Base-by-base conservation (phyloP, 129 eudicot genomes). In the Tagetes patula region DNA sequence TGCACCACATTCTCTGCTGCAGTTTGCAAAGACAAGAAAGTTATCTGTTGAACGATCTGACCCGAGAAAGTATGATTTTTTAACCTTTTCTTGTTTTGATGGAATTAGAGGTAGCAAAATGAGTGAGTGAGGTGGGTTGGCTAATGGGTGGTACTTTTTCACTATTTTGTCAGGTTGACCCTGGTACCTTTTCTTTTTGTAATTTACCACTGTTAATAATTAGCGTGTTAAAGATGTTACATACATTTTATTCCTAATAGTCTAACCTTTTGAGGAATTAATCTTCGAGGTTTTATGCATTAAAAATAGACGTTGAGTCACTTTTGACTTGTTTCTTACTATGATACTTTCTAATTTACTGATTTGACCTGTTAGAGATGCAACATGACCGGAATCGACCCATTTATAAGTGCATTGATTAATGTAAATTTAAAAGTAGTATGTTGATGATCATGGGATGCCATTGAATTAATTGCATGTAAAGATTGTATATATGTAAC, bases 1-100 rank as follows among this genome's bases (percentile, higher is more conserved):
- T 54, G 72, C 87, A 30, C 82, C 91, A 67, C 85, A 89, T n/a
- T 76, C 88, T 12, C 64, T 89, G 84, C 90, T 84, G 36, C 96
- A 87, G 45, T 89, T 87, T 89, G 95, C 96, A 8, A 93, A 93
- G 84, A 80, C 90, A 34, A 84, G 98, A 76, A 93, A 82, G 84
- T 70, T 89, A 52, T 87, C 96, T 47, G 64, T 72, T 32, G 96
- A 93, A 86, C 88, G 87, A 4, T 84, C 92, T 72, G 96, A 89
- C 14, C 77, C 84, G 47, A 80, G 90, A 85, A 89, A 80, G 98
- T 93, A 87, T 76, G 82, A 50, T 42, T 53, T 52, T 34, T 3
- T 56, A 53, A 41, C 65, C 49, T 50, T 71, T 46, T 46, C 27
- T 7, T 14, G 5, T 11, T 11, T 6, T 27, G 62, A 27, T 8